Evolutionary conservation across 2,329 filamentous ascomycete species (phyloP).

Genomic region (Penicillium brasilianum): DNA sequence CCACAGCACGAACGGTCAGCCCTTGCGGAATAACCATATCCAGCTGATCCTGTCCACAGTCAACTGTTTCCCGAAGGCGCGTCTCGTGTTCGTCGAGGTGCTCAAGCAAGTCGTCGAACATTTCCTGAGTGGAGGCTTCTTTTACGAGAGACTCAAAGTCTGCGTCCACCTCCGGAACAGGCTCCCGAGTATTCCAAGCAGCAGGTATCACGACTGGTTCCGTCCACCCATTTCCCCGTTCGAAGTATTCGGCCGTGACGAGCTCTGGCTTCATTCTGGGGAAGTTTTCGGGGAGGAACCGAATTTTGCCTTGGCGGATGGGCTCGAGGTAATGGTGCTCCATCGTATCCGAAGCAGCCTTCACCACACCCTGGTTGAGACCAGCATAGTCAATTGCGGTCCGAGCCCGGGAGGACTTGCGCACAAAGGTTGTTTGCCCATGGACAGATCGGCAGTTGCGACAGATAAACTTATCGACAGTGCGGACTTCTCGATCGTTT

Average conservation of each 20-base stretch:
- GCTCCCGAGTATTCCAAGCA: constrained; percentile 61
- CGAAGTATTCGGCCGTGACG: constrained; percentile 66
- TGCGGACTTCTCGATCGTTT: constrained; percentile 66
- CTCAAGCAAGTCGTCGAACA: constrained; percentile 47
- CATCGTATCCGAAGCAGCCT: constrained; percentile 66
- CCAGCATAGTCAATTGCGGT: constrained; percentile 71
- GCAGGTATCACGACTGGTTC: constrained; percentile 71
- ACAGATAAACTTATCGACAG: constrained; percentile 72
- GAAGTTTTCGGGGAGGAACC: constrained; percentile 65
- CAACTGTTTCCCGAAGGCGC: constrained; percentile 52
- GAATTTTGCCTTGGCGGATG: constrained; percentile 68
- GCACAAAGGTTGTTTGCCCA: constrained; percentile 69
- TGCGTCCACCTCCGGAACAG: constrained; percentile 34
- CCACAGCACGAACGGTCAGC: constrained; percentile 67
- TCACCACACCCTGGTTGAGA: constrained; percentile 68
- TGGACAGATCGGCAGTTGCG: constrained; percentile 62
- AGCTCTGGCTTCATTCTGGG: constrained; percentile 68
- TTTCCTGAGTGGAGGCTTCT: constrained; percentile 45
- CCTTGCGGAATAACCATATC: constrained; percentile 71
- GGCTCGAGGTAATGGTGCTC: constrained; percentile 72
- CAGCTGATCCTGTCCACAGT: constrained; percentile 67
- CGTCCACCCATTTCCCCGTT: constrained; percentile 66
- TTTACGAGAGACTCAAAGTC: constrained; percentile 38
- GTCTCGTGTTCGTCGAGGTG: constrained; percentile 35
- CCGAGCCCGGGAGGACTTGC: constrained; percentile 68